Conservation (phyloP, 805 yeast genomes). For the Yarrowia divulgata region DNA sequence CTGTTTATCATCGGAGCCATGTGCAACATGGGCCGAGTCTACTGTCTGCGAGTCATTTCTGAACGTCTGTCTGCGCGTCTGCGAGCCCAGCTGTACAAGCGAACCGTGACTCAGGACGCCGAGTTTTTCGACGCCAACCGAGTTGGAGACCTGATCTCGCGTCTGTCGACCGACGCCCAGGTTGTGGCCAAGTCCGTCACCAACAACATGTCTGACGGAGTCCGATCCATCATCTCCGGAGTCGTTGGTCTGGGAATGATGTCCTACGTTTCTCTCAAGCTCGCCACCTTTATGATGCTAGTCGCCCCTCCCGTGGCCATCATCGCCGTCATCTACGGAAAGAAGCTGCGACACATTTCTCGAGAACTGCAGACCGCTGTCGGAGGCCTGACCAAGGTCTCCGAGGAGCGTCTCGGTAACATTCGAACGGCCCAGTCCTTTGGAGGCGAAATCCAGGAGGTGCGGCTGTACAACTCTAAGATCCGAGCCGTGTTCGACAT, state of each 20-base stretch:
- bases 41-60: slow-evolving; percentile 77
- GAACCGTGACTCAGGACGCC: slow-evolving; percentile 83
- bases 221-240: slow-evolving; percentile 81
- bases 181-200: slow-evolving; percentile 86
- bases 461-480: slow-evolving; percentile 74
- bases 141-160: slow-evolving; percentile 89
- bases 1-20: slow-evolving; percentile 75
- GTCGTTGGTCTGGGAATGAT: slow-evolving; percentile 89
- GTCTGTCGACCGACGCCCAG: slow-evolving; percentile 87
- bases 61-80: slow-evolving; percentile 86
- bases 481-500: slow-evolving; percentile 69
- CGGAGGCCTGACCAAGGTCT: slow-evolving; percentile 85
- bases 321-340: slow-evolving; percentile 84
- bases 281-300: slow-evolving; percentile 80
- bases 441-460: slow-evolving; percentile 82
- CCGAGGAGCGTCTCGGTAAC: slow-evolving; percentile 89
- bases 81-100: slow-evolving; percentile 76
- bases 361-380: slow-evolving; percentile 80
- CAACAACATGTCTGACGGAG: slow-evolving; percentile 90
- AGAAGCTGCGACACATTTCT: slow-evolving; percentile 74
- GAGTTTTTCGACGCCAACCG: slow-evolving; percentile 88
- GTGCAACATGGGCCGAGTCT: slow-evolving; percentile 83
- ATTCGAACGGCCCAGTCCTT: slow-evolving; percentile 88
- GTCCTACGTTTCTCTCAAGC: slow-evolving; percentile 82
- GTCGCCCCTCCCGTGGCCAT: slow-evolving; percentile 83